phyloP scores from a whole-genome alignment of 2,329 filamentous ascomycete genomes.

The Sporothrix curviconia region DNA sequence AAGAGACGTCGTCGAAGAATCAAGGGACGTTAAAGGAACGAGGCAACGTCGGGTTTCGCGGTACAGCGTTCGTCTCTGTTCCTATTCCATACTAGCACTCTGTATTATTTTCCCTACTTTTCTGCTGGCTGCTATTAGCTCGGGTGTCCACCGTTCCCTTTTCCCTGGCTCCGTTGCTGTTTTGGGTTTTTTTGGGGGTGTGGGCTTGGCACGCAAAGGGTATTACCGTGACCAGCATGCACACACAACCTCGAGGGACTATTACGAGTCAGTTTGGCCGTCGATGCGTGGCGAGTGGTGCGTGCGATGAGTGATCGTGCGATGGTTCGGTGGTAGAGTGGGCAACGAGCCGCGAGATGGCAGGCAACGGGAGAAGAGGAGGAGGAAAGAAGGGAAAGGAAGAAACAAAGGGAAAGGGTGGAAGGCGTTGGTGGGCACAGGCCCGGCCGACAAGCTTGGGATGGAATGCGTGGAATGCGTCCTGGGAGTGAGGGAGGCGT shows the following conservation, averaged over 20 bases:
- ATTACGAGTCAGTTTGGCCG: neutral
- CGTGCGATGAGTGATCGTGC: neutral
- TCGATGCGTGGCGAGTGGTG: neutral
- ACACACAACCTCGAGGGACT: neutral
- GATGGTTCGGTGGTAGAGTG: neutral
- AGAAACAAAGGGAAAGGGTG: neutral
- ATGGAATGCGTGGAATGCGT: neutral
- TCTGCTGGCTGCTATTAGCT: neutral
- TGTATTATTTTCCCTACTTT: neutral
- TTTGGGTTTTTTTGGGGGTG: conserved; percentile 5
- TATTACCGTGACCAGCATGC: conserved; percentile 1
- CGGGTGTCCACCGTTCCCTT: neutral
- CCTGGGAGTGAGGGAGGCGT: neutral
- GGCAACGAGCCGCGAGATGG: neutral
- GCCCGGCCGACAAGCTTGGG: neutral
- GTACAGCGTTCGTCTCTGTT: neutral
- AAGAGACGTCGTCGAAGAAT: neutral
- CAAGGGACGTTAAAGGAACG: neutral
- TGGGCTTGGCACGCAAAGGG: conserved; percentile 6
- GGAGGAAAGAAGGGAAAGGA: neutral
- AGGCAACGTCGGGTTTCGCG: neutral
- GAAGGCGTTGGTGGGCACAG: neutral
- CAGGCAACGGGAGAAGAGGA: neutral
- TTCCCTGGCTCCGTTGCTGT: conserved; percentile 5
- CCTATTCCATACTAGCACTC: too few relatives aligned